phyloP scores from a whole-genome alignment of 768 basidiomycete species.

The Psilocybe subaeruginosa region DNA sequence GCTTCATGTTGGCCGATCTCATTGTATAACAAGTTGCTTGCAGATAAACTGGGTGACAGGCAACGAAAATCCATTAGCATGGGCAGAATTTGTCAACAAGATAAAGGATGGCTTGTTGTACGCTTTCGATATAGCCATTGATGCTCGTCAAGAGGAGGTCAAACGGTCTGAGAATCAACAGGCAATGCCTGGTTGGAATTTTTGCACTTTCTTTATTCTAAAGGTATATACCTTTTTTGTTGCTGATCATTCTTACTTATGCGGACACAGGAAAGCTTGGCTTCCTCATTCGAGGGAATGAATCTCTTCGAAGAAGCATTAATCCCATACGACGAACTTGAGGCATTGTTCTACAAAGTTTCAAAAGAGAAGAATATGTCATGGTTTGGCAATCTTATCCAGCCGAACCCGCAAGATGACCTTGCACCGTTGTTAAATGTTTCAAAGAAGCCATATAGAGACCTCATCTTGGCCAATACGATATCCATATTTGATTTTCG shows the following conservation, averaged over 20 bases:
- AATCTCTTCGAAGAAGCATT: conserved; percentile 89
- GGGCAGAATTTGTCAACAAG: conserved; percentile 88
- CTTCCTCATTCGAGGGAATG: conserved; percentile 90
- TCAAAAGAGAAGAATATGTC: conserved; percentile 82
- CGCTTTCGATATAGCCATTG: conserved; percentile 81
- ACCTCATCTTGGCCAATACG: conserved; percentile 85
- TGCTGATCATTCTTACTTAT: conserved; percentile 18
- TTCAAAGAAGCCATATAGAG: conserved; percentile 83
- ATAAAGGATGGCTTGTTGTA: conserved; percentile 88
- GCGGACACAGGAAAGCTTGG: conserved; percentile 82
- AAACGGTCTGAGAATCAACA: conserved; percentile 87
- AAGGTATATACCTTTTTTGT: conserved; percentile 57
- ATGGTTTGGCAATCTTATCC: conserved; percentile 90
- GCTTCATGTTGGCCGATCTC: conserved; percentile 5
- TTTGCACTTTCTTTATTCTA: conserved; percentile 93
- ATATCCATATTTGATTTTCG: conserved; percentile 96
- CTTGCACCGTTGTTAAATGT: conserved; percentile 78
- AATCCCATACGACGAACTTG: conserved; percentile 89
- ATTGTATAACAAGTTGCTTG: conserved; percentile 59
- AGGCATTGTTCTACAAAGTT: conserved; percentile 76
- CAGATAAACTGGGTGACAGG: conserved; percentile 79
- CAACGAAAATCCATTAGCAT: conserved; percentile 74
- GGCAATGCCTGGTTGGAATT: conserved; percentile 97
- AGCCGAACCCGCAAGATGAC: conserved; percentile 72
- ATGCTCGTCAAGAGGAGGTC: conserved; percentile 87